phyloP scores from a whole-genome alignment of 768 basidiomycete genomes.

The Guyanaporus albipodus region DNA sequence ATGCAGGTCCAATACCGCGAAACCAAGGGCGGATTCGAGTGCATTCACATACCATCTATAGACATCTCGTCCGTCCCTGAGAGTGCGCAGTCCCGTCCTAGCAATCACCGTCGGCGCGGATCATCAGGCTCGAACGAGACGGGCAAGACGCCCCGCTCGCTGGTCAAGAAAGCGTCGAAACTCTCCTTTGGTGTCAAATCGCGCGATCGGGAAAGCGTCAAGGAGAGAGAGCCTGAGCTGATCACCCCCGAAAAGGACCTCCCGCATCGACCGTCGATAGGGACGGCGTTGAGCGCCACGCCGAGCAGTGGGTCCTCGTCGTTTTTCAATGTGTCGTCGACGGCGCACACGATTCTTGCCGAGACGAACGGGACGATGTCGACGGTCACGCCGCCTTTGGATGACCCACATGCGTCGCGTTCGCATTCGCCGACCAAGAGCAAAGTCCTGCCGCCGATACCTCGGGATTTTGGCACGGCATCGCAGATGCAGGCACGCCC shows the following conservation, averaged over 20 bases:
- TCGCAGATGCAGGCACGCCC: conserved; percentile 12
- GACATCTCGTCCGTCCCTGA: conserved; percentile 73
- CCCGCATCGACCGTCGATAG: conserved; percentile 40
- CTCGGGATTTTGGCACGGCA: conserved; percentile 55
- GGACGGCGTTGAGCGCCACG: conserved; percentile 54
- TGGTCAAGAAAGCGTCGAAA: conserved; percentile 74
- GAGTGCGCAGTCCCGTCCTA: conserved; percentile 31
- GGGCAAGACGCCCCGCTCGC: conserved; percentile 44
- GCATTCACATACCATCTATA: conserved; percentile 92
- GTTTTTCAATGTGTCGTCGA: conserved; percentile 77
- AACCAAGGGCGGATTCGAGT: conserved; percentile 90
- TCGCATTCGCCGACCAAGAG: conserved; percentile 51
- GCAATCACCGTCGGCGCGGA: conserved; percentile 39
- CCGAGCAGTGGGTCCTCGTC: conserved; percentile 78
- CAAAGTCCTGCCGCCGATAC: conserved; percentile 76
- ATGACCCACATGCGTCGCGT: conserved; percentile 34
- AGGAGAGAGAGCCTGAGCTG: conserved; percentile 41
- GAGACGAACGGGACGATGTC: conserved; percentile 30
- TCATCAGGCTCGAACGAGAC: conserved; percentile 54
- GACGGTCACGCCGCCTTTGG: conserved; percentile 16
- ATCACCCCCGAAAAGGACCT: conserved; percentile 43
- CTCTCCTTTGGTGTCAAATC: conserved; percentile 71
- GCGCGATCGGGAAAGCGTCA: conserved; percentile 41
- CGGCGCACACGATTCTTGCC: conserved; percentile 39
- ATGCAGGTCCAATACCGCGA: conserved; percentile 96